These are phyloP conservation scores for Hansfordia pulvinata DNA, from an alignment of 2,329 filamentous ascomycete genomes.

Conservation along the genomic window DNA sequence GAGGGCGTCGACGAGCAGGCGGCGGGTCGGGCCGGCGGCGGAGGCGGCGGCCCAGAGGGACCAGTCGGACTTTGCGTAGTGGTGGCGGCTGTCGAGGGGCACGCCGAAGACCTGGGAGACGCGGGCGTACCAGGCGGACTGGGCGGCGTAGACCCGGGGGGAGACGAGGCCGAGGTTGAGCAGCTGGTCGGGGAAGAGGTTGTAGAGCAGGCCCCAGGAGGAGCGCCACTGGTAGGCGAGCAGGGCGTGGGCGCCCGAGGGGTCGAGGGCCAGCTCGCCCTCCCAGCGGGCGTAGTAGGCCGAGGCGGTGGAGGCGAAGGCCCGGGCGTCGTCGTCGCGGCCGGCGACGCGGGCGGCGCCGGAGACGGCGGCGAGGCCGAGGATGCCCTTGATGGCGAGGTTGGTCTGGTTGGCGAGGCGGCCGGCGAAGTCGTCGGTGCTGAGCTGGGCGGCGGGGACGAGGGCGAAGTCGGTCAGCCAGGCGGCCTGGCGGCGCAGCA, in stretches of 20 bases:
- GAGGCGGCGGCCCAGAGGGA: slow-evolving; percentile 80
- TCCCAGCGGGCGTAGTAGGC: slow-evolving; percentile 61
- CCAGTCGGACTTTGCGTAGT: slow-evolving; percentile 87
- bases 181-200: slow-evolving; percentile 60
- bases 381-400: slow-evolving; percentile 61
- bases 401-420: slow-evolving; percentile 65
- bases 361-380: slow-evolving; percentile 67
- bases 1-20: slow-evolving; percentile 60
- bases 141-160: slow-evolving; percentile 60
- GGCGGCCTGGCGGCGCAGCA: slow-evolving; percentile 67
- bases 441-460: slow-evolving; percentile 58
- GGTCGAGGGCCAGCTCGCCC: slow-evolving; percentile 48
- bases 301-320: slow-evolving; percentile 50
- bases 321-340: slow-evolving; percentile 39
- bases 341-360: slow-evolving; percentile 49
- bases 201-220: slow-evolving; percentile 72
- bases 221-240: slow-evolving; percentile 71
- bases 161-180: slow-evolving; percentile 78
- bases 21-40: slow-evolving; percentile 51
- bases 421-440: slow-evolving; percentile 67
- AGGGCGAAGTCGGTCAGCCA: slow-evolving; percentile 60
- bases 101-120: slow-evolving; percentile 74
- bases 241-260: slow-evolving; percentile 62
- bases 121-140: slow-evolving; percentile 68
- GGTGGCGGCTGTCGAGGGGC: slow-evolving; percentile 67